Evolutionary conservation across 768 basidiomycete species (phyloP), one percentile per base, ranked within the genome.

Genomic region (Termitomyces sp.): DNA sequence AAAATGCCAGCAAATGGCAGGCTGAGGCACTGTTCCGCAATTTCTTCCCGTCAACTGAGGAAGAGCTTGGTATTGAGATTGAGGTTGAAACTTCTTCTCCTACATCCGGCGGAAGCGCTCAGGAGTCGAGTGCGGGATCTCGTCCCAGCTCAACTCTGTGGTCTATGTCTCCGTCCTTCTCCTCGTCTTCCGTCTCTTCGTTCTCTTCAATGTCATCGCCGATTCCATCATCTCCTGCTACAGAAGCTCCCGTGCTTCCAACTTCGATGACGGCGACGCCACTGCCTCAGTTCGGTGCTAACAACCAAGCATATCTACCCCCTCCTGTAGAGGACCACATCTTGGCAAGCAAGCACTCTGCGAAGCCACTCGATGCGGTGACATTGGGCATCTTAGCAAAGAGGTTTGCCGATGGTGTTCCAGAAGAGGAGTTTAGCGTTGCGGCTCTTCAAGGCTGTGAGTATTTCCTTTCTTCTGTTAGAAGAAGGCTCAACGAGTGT

Each of bases 371-470:
- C 59, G 84, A 86, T 65, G 81, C 79, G 55, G 74, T 74, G 63
- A 85, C 81, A 58, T 76, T 93, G 26, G 84, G 81, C 28, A 64
- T 71, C n/a, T 76, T 94, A 16, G 92, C 91, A 10, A 84, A 88
- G 74, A 66, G 76, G 58, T 95, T 95, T 66, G 90, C 91, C 4
- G 88, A 90, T 60, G 76, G 83, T 24, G 84, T 95, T 22, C 92
- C 94, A 0, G 88, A 92, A 38, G 86, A 88, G 41, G 88, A 90
- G 73, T 92, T 94, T 67, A 90, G 89, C 66, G 89, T 94, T 55
- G 93, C 94, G 20, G 88, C 91, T 56, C 76, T 97, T 54, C 93
- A 95, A 74, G 93, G 92, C 70, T 94, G 89, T 90, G 70, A 81
- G 89, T 85, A 36, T 11, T 28, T 65, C 60, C 63, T 64, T 62